Evolutionary conservation across 2,329 filamentous ascomycete genomes (phyloP), one percentile per base, ranked within the genome.

Genomic region (Diplocarpon rosae): DNA sequence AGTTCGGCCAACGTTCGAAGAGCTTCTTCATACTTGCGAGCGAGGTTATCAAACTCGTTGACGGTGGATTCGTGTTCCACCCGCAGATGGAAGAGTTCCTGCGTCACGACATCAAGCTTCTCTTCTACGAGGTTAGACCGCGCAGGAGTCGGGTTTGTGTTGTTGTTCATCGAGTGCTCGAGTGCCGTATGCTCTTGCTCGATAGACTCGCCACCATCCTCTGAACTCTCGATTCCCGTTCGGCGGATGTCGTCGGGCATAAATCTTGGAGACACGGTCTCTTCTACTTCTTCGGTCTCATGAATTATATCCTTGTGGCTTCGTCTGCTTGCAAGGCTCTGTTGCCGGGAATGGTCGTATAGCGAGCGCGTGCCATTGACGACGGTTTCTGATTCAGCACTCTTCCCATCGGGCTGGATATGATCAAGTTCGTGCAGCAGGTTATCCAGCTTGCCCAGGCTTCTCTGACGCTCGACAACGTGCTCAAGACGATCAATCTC

Each of bases 401-500:
- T 60, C 47, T 70, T 70, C 24, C 67, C 68, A 45, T 80, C 76
- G 46, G 78, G 71, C 41, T 85, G 80, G 39, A 86, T 77, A 51
- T 82, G 73, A 58, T 96, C 92, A 9, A 96, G 75, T 59, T 98
- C 92, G 55, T 93, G 81, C 0, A 98, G 75, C 7, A 98, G 74
- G 42, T 84, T 93, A 61, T 98, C 92, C 3, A 98, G 75, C 64
- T 95, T 94, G 33, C 92, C 92, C 3, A 98, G 76, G 62, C 89
- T 95, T 48, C 92, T 78, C 64, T 98, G 92, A 39, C 93, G 85
- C 64, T 96, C 90, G 41, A 98, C 80, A 7, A 98, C 87, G 63
- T 95, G 86, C 64, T 96, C 92, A 11, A 98, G 72, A 29, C 90
- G 80, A 58, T 95, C 86, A 51, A 98, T 85, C 60, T 98, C 92